Conservation (phyloP, 768 basidiomycete genomes). For the Trametes maxima region DNA sequence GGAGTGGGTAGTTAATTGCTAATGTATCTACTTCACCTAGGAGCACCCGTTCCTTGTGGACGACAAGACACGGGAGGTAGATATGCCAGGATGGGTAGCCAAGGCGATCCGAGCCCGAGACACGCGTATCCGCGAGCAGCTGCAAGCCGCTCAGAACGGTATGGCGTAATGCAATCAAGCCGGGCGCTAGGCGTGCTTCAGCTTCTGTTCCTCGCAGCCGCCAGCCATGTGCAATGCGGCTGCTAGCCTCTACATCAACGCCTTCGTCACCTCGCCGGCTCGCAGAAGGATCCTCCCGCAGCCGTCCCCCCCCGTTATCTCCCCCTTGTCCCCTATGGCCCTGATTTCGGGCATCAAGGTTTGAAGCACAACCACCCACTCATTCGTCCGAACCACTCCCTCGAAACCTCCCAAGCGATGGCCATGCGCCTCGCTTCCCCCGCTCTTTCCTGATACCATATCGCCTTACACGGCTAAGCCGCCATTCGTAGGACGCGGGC, state of each 20-base stretch:
- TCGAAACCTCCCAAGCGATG: background rate
- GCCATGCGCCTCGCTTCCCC: background rate
- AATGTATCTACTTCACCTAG: slow-evolving; percentile 34
- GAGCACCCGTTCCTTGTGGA: slow-evolving; percentile 78
- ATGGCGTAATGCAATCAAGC: background rate
- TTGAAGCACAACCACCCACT: no score
- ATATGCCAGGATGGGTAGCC: slow-evolving; percentile 85
- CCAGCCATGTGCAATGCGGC: background rate
- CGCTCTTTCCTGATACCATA: background rate
- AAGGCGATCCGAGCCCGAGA: slow-evolving; percentile 43
- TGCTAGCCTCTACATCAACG: background rate
- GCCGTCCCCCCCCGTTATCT: no score
- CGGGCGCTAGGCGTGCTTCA: background rate
- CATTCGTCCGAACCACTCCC: background rate
- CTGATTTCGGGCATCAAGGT: no score
- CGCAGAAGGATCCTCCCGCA: background rate
- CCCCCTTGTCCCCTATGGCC: background rate
- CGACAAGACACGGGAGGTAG: slow-evolving; percentile 63
- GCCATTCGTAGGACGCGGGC: background rate
- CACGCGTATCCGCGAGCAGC: slow-evolving; percentile 22
- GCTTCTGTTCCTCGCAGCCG: background rate
- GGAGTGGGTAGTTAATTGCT: background rate
- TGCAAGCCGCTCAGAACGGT: slow-evolving; percentile 14
- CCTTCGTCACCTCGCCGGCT: background rate
- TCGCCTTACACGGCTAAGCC: background rate